Percentiles rank a stretch among this genome's conserved stretches.
These are phyloP conservation scores for Poterioochromonas sp. DNA, from an alignment of 352 stramenopile species.

Conservation along the genomic window DNA sequence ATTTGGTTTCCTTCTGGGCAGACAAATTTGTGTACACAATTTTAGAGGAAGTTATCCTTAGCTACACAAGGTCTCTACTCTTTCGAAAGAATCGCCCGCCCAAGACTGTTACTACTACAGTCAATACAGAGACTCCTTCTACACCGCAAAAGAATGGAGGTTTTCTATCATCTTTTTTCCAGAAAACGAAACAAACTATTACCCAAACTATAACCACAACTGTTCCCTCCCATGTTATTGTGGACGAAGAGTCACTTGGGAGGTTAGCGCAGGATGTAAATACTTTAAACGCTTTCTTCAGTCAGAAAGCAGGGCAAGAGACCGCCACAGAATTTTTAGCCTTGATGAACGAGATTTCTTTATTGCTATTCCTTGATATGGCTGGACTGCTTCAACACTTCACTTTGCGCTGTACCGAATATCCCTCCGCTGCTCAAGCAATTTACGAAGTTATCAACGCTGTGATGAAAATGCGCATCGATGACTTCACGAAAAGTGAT, in stretches of 20 bases:
- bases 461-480: neutral
- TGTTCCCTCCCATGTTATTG: neutral
- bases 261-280: conserved; percentile 15
- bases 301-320: conserved; percentile 1
- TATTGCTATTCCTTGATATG: conserved; percentile 10
- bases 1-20: neutral
- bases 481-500: neutral
- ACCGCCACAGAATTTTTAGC: conserved; percentile 10
- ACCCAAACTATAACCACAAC: neutral
- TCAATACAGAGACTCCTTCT: neutral
- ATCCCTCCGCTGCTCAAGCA: neutral
- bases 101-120: neutral
- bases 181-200: conserved; percentile 6
- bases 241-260: neutral
- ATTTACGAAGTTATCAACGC: neutral
- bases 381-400: neutral
- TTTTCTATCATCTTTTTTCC: conserved; percentile 4
- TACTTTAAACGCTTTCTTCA: conserved; percentile 21
- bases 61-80: neutral
- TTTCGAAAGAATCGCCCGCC: neutral
- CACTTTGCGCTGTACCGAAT: neutral
- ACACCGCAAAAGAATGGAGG: neutral
- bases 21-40: conserved; percentile 19
- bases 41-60: conserved; percentile 22
- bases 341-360: conserved; percentile 11